Conservation (phyloP, 805 yeast species). For the Komagataella pastoris region DNA sequence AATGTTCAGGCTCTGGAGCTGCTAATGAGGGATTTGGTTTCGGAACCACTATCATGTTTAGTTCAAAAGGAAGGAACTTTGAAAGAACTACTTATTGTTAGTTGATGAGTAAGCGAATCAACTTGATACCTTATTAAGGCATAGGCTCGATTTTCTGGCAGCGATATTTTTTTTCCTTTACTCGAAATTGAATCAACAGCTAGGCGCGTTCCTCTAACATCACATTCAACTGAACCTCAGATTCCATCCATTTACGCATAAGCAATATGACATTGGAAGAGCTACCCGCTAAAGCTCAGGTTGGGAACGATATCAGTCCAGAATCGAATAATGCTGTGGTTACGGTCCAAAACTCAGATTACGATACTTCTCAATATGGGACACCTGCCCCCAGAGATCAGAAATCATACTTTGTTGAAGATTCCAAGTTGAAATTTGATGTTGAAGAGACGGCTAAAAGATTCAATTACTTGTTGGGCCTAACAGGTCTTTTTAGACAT, state of each 20-base stretch:
- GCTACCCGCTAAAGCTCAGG: neutral
- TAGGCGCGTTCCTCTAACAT: neutral
- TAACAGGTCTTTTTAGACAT: slow-evolving; percentile 80
- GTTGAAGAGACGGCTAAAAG: slow-evolving; percentile 64
- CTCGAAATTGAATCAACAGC: neutral
- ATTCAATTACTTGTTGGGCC: slow-evolving; percentile 65
- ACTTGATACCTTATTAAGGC: neutral
- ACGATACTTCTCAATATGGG: slow-evolving; percentile 1
- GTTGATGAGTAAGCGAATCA: neutral
- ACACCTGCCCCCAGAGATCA: slow-evolving; percentile 7
- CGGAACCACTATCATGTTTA: neutral
- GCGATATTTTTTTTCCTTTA: neutral
- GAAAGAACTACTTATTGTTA: neutral
- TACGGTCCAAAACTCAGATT: neutral
- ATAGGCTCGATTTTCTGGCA: neutral
- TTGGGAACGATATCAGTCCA: neutral
- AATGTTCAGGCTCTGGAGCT: slow-evolving; percentile 90
- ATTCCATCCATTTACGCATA: neutral
- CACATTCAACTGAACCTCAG: neutral
- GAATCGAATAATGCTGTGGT: neutral
- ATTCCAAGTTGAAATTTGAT: slow-evolving; percentile 15
- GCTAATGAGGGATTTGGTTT: slow-evolving; percentile 14
- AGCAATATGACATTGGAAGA: neutral
- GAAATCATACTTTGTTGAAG: slow-evolving; percentile 18
- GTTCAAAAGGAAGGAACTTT: neutral